Evolutionary conservation across 2,329 filamentous ascomycete species (phyloP), one percentile per base, ranked within the genome.

Genomic region (Aspergillus floridensis): DNA sequence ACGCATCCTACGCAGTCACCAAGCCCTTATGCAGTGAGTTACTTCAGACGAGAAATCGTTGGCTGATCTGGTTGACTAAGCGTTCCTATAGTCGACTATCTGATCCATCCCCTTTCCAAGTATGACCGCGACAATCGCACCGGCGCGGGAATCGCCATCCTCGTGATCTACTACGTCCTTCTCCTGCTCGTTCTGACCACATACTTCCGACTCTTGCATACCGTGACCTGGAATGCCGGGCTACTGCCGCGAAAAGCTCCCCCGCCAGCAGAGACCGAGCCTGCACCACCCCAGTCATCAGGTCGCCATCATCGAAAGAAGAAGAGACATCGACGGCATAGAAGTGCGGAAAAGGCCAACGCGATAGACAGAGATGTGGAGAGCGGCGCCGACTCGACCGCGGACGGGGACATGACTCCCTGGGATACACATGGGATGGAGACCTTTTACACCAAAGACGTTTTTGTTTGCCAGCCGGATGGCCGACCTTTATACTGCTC

Each of bases 401-500:
- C 65, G 6, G 70, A 66, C 49, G 68, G 58, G 12, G 66, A 58
- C 31, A 65, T 68, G 29, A 70, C 65, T 35, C 69, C 72, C 58
- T 81, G 83, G n/a, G 85, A 90, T 63, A 85, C 85, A 54, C 84
- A 86, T 11, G 88, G 88, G 0, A 79, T 93, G 53, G 89, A 93
- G 66, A 76, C 80, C 4, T 96, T 96, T 71, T 96, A 95, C 70
- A 88, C 84, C 63, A 91, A 89, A 71, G 88, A 96, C 66, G 85
- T 91, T 1, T 98, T 96, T 72, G 83, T 92, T 2, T 97, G 91
- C 75, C 89, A 96, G 68, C 80, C 82, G 12, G 90, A 95, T 67
- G 95, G 95, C 0, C 82, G 88, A n/a, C 93, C 93, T 0, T 85
- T 86, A 32, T 98, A 91, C 87, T 99, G 93, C 76, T 88, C 87